These are phyloP conservation scores for Melanopsichium pennsylvanicum DNA, from an alignment of 1,284 basidiomycete species.

Conservation along the genomic window DNA sequence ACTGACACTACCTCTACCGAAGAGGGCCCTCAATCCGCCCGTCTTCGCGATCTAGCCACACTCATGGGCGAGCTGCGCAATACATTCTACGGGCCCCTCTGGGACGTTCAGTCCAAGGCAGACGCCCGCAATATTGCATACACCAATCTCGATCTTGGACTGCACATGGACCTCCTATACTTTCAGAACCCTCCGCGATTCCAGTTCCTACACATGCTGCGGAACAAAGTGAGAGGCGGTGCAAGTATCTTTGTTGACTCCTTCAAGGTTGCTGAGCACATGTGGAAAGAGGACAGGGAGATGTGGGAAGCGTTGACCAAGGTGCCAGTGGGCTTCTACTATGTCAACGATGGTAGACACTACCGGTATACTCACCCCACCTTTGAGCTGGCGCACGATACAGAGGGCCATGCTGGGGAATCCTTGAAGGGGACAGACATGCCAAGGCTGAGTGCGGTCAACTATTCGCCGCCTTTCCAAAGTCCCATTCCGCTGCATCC, in stretches of 20 bases:
- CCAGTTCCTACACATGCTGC: constrained; percentile 86
- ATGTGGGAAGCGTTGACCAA: constrained; percentile 74
- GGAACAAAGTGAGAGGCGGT: constrained; percentile 78
- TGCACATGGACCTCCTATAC: constrained; percentile 80
- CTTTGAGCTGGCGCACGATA: constrained; percentile 72
- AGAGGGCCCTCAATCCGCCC: constrained; percentile 21
- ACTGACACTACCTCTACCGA: constrained; percentile 66
- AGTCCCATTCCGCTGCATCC: constrained; percentile 70
- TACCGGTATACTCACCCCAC: constrained; percentile 81
- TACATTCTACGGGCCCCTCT: constrained; percentile 88
- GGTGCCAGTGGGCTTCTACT: constrained; percentile 85
- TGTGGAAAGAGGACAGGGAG: constrained; percentile 71
- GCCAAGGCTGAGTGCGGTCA: constrained; percentile 70
- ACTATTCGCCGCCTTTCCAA: constrained; percentile 96
- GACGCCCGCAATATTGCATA: constrained; percentile 89
- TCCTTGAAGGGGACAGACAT: constrained; percentile 33
- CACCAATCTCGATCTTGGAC: constrained; percentile 84
- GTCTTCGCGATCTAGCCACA: constrained; percentile 45
- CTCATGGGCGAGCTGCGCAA: constrained; percentile 77
- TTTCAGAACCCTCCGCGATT: constrained; percentile 77
- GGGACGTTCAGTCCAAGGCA: constrained; percentile 82
- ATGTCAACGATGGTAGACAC: constrained; percentile 88
- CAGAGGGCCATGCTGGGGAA: constrained; percentile 46
- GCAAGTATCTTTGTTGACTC: constrained; percentile 88
- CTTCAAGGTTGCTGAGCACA: constrained; percentile 73